Evolutionary conservation across 2,329 filamentous ascomycete species (phyloP).

Genomic region (Talaromyces sp.): DNA sequence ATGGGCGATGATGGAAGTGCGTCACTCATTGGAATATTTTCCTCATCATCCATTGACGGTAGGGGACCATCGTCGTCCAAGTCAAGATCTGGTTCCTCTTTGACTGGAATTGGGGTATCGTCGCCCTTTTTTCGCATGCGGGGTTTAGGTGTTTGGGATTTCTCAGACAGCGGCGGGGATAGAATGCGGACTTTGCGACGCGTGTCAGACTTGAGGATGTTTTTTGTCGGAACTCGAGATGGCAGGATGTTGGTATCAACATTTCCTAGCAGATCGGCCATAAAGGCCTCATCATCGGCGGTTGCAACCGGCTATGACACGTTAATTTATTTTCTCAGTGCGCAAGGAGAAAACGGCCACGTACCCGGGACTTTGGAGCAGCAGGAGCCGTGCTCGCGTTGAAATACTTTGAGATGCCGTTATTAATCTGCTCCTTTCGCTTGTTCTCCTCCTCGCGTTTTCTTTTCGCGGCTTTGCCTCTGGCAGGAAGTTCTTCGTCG

Average conservation of each 20-base stretch:
- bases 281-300: constrained; percentile 82
- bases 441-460: constrained; percentile 83
- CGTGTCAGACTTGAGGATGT: constrained; percentile 66
- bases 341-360: not conserved
- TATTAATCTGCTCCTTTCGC: constrained; percentile 79
- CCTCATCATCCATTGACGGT: constrained; percentile 52
- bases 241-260: constrained; percentile 72
- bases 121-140: constrained; percentile 39
- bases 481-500: constrained; percentile 54
- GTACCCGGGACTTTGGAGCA: constrained; percentile 73
- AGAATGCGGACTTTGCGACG: constrained; percentile 74
- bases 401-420: constrained; percentile 93
- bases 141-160: constrained; percentile 48
- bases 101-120: constrained; percentile 43
- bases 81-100: constrained; percentile 30
- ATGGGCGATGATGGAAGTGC: constrained; percentile 77
- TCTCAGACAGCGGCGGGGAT: constrained; percentile 63
- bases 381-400: constrained; percentile 63
- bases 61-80: constrained; percentile 51
- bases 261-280: constrained; percentile 77
- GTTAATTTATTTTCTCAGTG: not conserved
- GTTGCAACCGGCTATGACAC: constrained; percentile 62
- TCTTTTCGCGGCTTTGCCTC: constrained; percentile 67
- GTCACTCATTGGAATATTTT: constrained; percentile 80
- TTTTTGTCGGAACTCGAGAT: constrained; percentile 51